Evolutionary conservation across 345 rosid genomes (phyloP), one percentile per base, ranked within the genome.

Genomic region (Anastatica hierochuntica): DNA sequence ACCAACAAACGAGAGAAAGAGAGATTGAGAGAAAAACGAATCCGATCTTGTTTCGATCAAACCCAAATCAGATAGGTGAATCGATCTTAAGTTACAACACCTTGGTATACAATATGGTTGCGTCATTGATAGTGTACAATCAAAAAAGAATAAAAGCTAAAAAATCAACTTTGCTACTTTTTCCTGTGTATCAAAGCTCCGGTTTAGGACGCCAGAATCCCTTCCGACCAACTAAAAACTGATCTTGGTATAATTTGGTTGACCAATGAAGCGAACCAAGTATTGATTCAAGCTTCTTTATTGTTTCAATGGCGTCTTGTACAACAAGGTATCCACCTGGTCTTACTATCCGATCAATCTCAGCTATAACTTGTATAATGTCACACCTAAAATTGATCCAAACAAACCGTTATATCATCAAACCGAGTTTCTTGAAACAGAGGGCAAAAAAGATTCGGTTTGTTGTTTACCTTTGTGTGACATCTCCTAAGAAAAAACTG

Each of bases 341-440:
- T 62, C 96, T 76, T 70, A 84, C 51, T 34, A 90, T 58, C 27
- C 96, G 79, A 64, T 90, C 95, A 33, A 90, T 81, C 72, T 90
- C 98, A 15, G 48, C 80, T 10, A 60, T 78, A 20, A 84, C 72
- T 31, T 72, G 82, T 37, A 56, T 27, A 15, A 77, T 65, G 11
- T 84, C 77, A 52, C 96, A 90, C 64, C 98, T 90, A 15, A 26
- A 21, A 15, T 10, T 1, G 18, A 19, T 1, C 10, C 27, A 11
- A 18, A 35, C 16, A 43, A 12, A n/a, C n/a, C n/a, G n/a, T n/a
- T n/a, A n/a, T n/a, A n/a, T n/a, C n/a, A 54, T 35, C 30, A 52
- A 44, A 40, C 19, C 19, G n/a, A 9, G 23, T 11, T 11, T 54
- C 45, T 21, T 53, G 35, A n/a, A 24, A 37, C 23, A 6, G 33